These are phyloP conservation scores for Xenoacremonium recifei DNA, from an alignment of 2,329 filamentous ascomycete genomes.

Conservation along the genomic window DNA sequence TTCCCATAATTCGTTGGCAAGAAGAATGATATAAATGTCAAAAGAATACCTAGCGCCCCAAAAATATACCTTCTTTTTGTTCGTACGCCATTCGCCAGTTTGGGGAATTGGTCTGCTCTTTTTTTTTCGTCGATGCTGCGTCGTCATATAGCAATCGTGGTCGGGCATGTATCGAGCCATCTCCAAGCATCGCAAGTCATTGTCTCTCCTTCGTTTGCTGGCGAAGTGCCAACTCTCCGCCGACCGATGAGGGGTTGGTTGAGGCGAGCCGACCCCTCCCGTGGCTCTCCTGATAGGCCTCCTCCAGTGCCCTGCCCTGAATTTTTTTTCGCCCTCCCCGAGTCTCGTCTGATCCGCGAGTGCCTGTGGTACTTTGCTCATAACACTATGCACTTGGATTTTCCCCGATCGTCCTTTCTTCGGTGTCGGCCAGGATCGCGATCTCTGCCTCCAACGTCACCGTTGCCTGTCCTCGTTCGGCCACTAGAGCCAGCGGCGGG, in stretches of 20 bases:
- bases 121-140: conserved; percentile 34
- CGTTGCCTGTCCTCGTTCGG: conserved; percentile 39
- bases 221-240: conserved; percentile 20
- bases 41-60: conserved; percentile 36
- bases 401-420: conserved; percentile 36
- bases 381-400: conserved; percentile 39
- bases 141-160: conserved; percentile 28
- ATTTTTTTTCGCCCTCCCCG: conserved; percentile 16
- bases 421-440: conserved; percentile 31
- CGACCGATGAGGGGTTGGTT: conserved; percentile 18
- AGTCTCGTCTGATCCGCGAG: conserved; percentile 1
- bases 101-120: conserved; percentile 31
- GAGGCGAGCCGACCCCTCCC: conserved; percentile 13
- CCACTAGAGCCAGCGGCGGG: conserved; percentile 33
- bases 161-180: conserved; percentile 25
- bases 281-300: conserved; percentile 17
- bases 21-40: conserved; percentile 33
- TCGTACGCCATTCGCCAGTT: conserved; percentile 40
- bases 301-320: not conserved
- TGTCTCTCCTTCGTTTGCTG: conserved; percentile 21
- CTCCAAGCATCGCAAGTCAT: conserved; percentile 25
- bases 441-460: conserved; percentile 33
- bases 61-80: conserved; percentile 36
- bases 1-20: conserved; percentile 20
- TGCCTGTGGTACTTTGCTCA: conserved; percentile 24